Conservation (phyloP, 805 yeast genomes). For the Suhomyces xylopsoci region DNA sequence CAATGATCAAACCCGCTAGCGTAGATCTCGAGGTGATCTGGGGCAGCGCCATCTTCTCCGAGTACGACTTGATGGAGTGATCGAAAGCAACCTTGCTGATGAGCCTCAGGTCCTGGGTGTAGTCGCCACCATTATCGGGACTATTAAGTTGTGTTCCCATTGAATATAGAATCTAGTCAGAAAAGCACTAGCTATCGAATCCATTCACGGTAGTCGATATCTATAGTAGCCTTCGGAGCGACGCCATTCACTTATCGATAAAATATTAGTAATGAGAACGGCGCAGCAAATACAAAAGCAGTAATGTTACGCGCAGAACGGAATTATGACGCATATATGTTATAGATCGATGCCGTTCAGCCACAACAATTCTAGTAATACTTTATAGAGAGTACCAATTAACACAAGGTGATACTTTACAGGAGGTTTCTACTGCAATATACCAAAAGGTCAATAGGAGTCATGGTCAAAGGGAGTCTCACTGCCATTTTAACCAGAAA, state of each 20-base stretch:
- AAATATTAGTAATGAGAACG: not conserved
- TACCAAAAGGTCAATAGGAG: too few relatives aligned
- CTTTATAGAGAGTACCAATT: too few relatives aligned
- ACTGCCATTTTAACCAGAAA: too few relatives aligned
- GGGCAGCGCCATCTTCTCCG: constrained; percentile 49
- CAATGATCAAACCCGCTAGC: constrained; percentile 75
- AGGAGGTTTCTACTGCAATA: too few relatives aligned
- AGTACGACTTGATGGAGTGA: constrained; percentile 4
- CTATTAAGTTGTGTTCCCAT: not conserved
- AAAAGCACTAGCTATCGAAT: not conserved
- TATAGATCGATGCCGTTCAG: not conserved
- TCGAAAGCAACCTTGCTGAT: not conserved
- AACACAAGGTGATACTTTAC: too few relatives aligned
- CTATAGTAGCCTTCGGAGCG: not conserved
- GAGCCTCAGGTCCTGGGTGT: not conserved
- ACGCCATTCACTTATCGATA: not conserved
- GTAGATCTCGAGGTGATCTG: constrained; percentile 76
- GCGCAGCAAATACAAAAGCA: not conserved
- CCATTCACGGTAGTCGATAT: not conserved
- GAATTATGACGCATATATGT: not conserved
- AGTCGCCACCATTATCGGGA: not conserved
- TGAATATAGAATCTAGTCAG: not conserved
- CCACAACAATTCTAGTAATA: not conserved
- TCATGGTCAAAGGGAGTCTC: too few relatives aligned
- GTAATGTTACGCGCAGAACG: not conserved